Evolutionary conservation across 2,329 filamentous ascomycete genomes (phyloP), one percentile per base, ranked within the genome.

Genomic region (Colletotrichum sp.): DNA sequence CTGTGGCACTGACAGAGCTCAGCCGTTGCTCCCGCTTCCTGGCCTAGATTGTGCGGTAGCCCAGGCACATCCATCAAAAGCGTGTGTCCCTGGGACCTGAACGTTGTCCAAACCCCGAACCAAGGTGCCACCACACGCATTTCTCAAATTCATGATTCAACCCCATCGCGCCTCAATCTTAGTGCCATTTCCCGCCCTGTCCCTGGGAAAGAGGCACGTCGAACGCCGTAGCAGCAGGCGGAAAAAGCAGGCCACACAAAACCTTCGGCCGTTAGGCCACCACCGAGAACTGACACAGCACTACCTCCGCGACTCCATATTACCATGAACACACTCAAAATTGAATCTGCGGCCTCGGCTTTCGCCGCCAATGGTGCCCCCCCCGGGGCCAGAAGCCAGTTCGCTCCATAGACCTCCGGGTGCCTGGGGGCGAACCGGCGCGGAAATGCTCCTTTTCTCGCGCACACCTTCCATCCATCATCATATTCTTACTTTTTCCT

Each of bases 261-360:
- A 62, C 52, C 62, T 39, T 75, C 69, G 72, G 68, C 62, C 68
- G 70, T 67, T 72, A 72, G 68, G 52, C 26, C 68, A 62, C 28
- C 63, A 13, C 63, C 44, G 49, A 59, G 26, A 52, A 32, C 34
- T 67, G 62, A 63, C 55, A 72, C 72, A 63, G 5, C 49, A 55
- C 68, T 72, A 75, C 36, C 62, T 62, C 66, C 32, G 21, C 32
- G 30, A 32, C 57, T 63, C 52, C 62, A 59, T 34, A 57, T 21
- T 68, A 16, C 66, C 65, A 57, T 55, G 44, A 34, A 67, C 44
- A 34, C 28, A 30, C 44, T 52, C n/a, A 13, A 21, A 36, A 28
- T 18, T 8, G 26, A 16, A 13, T 26, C 34, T 26, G 39, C 21
- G 49, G 18, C 66, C 32, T 34, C 52, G 66, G 66, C 32, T 36